Base-by-base conservation (phyloP, 176 grass and related monocot species). In the Dactylis glomerata region DNA sequence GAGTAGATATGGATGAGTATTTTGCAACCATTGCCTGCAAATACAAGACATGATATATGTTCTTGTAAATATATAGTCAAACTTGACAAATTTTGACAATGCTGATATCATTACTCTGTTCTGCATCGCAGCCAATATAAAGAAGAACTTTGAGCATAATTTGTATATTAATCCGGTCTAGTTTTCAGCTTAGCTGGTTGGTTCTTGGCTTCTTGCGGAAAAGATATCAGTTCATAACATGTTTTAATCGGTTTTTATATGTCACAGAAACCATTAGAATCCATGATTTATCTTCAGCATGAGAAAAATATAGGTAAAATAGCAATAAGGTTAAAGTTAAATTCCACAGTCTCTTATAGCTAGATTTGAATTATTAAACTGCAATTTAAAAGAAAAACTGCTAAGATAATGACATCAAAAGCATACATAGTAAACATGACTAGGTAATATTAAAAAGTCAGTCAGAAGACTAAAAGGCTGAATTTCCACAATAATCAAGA, bases 1-100 rank as follows among this genome's bases (percentile, higher is more conserved):
- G 87, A 85, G 92, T 90, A 68, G 89, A 90, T 73, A 98, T 93
- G 67, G 93, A 93, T 50, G 93, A 81, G 80, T 71, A 98, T 88
- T 92, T 98, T 24, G 81, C 68, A 83, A 98, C 52, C 96, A 98
- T 93, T 70, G 91, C 96, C 93, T 98, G 63, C 1, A 67, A 91
- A 84, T 24, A 36, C 0, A 49, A 24, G 26, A 49, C 3, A 27
- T 5, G 0, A 59, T 12, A 59, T 59, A 1, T 27, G 12, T 32
- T 24, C 3, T 31, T 14, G 23, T 50, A 8, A 59, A 50, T 81
- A 46, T n/a, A 49, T 68, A 4, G 16, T 32, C 5, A 87, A 22
- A 30, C 28, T 10, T 30, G 26, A 76, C 13, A 54, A 70, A 5
- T 14, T 50, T 50, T 14, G 5, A 50, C 14, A 16, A 46, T 14